phyloP scores from a whole-genome alignment of 2,329 filamentous ascomycete species.

The Cadophora sp. region DNA sequence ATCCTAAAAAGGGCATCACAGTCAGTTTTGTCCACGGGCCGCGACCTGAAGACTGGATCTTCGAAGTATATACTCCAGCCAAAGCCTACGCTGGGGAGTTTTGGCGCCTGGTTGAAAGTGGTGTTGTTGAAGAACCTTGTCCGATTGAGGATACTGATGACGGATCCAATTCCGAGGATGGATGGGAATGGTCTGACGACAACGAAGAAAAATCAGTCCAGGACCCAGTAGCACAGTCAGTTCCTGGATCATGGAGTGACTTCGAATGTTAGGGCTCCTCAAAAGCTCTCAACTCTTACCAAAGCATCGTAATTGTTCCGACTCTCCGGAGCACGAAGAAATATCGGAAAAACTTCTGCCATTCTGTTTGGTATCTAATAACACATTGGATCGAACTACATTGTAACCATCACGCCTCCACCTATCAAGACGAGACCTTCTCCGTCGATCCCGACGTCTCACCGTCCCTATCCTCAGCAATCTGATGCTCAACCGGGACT shows the following conservation, averaged over 20 bases:
- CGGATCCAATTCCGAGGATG: not conserved
- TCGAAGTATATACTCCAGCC: slow-evolving; percentile 12
- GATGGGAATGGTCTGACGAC: not conserved
- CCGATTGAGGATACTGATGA: too few relatives aligned
- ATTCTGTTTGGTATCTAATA: not conserved
- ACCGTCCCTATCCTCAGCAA: slow-evolving; percentile 26
- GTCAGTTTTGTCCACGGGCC: slow-evolving; percentile 21
- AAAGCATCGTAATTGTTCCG: too few relatives aligned
- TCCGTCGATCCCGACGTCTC: slow-evolving; percentile 11
- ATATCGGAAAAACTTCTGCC: not conserved
- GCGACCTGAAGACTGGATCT: slow-evolving; percentile 24
- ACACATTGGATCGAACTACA: not conserved
- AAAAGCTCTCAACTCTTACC: too few relatives aligned
- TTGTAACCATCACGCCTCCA: not conserved
- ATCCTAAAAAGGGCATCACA: not conserved
- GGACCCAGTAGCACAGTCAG: not conserved
- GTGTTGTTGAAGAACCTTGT: not conserved
- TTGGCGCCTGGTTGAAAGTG: slow-evolving; percentile 23
- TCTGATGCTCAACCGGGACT: slow-evolving; percentile 26
- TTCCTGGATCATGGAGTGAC: slow-evolving; percentile 15
- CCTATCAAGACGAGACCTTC: slow-evolving; percentile 12
- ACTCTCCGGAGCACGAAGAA: not conserved
- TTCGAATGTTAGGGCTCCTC: not conserved
- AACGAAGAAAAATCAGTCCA: not conserved
- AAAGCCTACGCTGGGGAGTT: slow-evolving; percentile 24